Evolutionary conservation across 306 rosid species (phyloP), one percentile per base, ranked within the genome.

Genomic region (Albizia julibrissin): DNA sequence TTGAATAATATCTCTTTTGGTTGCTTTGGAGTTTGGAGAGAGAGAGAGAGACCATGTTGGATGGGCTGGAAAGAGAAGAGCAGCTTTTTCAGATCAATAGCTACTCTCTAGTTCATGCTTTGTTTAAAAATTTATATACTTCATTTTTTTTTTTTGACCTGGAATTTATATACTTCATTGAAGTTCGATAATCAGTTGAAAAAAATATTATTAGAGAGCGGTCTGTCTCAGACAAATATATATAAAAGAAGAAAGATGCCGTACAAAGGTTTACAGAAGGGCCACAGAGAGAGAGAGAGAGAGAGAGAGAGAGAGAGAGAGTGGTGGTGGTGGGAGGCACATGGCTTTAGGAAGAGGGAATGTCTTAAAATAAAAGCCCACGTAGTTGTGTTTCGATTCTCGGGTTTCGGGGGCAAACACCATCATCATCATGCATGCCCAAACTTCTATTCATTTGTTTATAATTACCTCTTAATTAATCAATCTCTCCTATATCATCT

Each of bases 351-450:
- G 71, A 85, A 84, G 61, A 84, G 61, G 52, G 85, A 86, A 88
- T 88, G 91, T 85, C 87, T 88, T 85, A 85, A 33, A 77, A 80
- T 73, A 86, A 80, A 89, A 87, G 85, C 88, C 93, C 94, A 88
- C 92, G 91, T 90, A 92, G 87, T 77, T 72, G 82, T 92, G 94
- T 89, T 87, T 82, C 75, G 83, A 84, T 89, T 80, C 89, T 88
- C 65, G 93, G 86, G 83, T 82, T 88, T 86, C 84, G 92, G 86
- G 92, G 86, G 88, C 79, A 88, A 91, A 91, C 90, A 85, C 84
- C 92, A 90, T 82, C 90, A 87, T 84, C 88, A 85, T 82, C 93
- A 89, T 92, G 92, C 93, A 91, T 88, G 92, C 93, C 94, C 31
- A 80, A 81, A 87, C 42, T 82, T 85, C 84, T 71, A 54, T 75